Conservation (phyloP, 768 basidiomycete species). For the Auriscalpium vulgare region DNA sequence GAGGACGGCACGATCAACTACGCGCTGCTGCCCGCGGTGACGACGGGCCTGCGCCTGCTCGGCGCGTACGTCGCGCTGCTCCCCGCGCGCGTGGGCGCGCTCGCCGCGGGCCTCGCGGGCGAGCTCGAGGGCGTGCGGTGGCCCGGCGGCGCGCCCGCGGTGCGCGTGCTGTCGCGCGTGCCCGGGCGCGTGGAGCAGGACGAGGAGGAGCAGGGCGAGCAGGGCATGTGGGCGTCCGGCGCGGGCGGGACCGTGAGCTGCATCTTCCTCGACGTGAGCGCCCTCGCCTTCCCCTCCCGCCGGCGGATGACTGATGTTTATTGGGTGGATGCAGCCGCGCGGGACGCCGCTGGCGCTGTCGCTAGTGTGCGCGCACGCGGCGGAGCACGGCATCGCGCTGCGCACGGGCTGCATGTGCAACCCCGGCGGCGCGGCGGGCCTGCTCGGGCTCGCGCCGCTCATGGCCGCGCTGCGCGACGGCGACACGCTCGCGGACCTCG, state of each 20-base stretch:
- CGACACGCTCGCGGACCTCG: slow-evolving; percentile 54
- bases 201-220: not conserved
- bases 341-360: slow-evolving; percentile 50
- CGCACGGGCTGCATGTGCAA: slow-evolving; percentile 88
- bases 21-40: slow-evolving; percentile 66
- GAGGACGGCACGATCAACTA: slow-evolving; percentile 87
- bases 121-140: slow-evolving; percentile 55
- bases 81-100: slow-evolving; percentile 63
- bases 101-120: slow-evolving; percentile 52
- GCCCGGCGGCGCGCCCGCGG: slow-evolving; percentile 49
- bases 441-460: slow-evolving; percentile 56
- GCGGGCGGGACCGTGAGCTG: slow-evolving; percentile 11
- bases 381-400: slow-evolving; percentile 52
- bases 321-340: slow-evolving; percentile 43
- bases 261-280: slow-evolving; percentile 10
- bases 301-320: not conserved
- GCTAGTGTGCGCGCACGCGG: slow-evolving; percentile 60
- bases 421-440: slow-evolving; percentile 69
- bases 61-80: slow-evolving; percentile 75
- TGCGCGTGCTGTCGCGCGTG: slow-evolving; percentile 58
- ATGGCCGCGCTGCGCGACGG: slow-evolving; percentile 57
- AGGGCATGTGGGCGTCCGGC: not conserved
- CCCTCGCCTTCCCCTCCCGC: not conserved
- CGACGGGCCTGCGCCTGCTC: slow-evolving; percentile 69
- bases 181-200: slow-evolving; percentile 25